These are phyloP conservation scores for Ophiostoma novo-ulmi DNA, from an alignment of 2,329 filamentous ascomycete species.

Conservation along the genomic window DNA sequence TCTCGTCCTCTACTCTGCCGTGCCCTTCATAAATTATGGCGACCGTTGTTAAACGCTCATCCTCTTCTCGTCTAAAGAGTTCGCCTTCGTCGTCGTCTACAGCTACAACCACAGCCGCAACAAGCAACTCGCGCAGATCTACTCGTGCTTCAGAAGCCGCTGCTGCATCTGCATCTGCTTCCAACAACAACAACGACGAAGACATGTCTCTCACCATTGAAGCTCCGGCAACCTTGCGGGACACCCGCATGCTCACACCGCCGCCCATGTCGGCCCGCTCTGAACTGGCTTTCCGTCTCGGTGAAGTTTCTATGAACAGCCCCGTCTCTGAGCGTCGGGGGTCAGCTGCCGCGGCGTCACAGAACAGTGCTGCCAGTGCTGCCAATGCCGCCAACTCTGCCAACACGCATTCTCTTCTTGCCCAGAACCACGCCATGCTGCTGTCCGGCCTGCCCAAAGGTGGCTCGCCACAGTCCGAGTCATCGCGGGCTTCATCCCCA, in stretches of 20 bases:
- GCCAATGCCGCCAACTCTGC: background rate
- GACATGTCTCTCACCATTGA: conserved; percentile 18
- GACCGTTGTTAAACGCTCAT: conserved; percentile 8
- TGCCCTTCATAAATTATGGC: background rate
- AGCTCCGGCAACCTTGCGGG: background rate
- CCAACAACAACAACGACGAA: background rate
- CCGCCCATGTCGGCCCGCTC: conserved; percentile 20
- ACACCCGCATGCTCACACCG: conserved; percentile 22
- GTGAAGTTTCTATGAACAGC: conserved; percentile 21
- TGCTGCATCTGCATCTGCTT: background rate
- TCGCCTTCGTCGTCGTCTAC: background rate
- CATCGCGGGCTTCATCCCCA: background rate
- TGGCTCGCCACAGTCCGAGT: conserved; percentile 5
- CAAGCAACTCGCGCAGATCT: background rate
- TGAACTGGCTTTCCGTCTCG: conserved; percentile 23
- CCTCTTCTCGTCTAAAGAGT: conserved; percentile 2
- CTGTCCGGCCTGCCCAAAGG: conserved; percentile 23
- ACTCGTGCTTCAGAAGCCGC: background rate
- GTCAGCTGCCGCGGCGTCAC: background rate
- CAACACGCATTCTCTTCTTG: conserved; percentile 19
- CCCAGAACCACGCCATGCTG: conserved; percentile 26
- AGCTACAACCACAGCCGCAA: background rate
- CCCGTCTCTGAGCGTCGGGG: background rate
- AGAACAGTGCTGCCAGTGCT: background rate
- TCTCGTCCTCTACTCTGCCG: background rate